Evolutionary conservation across 1,284 basidiomycete species (phyloP), one percentile per base, ranked within the genome.

Genomic region (Ustilago shanxiensis): DNA sequence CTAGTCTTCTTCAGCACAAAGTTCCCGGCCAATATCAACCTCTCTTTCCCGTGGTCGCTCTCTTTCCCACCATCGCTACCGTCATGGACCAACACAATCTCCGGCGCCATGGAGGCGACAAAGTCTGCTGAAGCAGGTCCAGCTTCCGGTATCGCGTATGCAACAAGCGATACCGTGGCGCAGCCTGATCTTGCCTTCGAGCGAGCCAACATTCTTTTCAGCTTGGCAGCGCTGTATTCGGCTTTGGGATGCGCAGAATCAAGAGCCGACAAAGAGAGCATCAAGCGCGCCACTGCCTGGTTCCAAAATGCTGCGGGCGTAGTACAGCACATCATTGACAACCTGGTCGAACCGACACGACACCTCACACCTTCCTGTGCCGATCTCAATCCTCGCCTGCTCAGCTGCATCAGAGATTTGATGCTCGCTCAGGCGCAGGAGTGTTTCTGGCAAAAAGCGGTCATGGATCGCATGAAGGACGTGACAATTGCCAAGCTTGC

Each of bases 391-490:
- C 86, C 44, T 83, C 86, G 26, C 93, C 96, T 86, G 88, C 82
- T 95, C 24, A 88, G 88, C 49, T 89, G 91, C 24, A 83, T 98
- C 24, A 90, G 93, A 79, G 90, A 88, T 74, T 89, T 98, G 61
- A 93, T 95, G 90, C 89, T 98, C 1, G 95, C 95, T 0, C 95
- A 98, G 87, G 95, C 95, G 0, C 95, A 98, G 83, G 96, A 99
- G 88, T 97, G 95, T 83, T 93, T 92, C 60, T 98, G 96, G 95
- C 95, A 97, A 85, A 91, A 93, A 79, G 95, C 95, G 7, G 92
- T 93, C 73, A 87, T 94, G 39, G 73, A 94, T 85, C 88, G 91
- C 71, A 89, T 92, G 87, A 95, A 94, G 87, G 95, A 96, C 80
- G 91, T 90, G 0, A 88, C 95, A 2, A 90, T 98, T 65, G 92